Conservation (phyloP, 2,329 filamentous ascomycete species). For the Mariannaea elegans region DNA sequence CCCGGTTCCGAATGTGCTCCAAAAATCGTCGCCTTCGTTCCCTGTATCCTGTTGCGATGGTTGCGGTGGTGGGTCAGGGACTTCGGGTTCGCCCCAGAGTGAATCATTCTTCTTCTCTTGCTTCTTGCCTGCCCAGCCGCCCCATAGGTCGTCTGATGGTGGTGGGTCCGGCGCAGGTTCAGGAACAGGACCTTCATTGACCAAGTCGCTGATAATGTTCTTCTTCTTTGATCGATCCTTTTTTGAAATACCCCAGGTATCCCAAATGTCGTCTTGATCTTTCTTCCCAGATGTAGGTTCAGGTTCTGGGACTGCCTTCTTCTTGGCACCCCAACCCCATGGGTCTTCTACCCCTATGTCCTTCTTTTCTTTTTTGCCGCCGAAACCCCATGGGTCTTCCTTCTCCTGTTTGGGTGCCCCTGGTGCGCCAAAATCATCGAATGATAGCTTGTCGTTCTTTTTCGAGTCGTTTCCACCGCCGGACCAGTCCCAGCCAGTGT, state of each 20-base stretch:
- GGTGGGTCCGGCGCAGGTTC: conserved; percentile 40
- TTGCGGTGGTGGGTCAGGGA: conserved; percentile 33
- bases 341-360: conserved; percentile 40
- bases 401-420: conserved; percentile 46
- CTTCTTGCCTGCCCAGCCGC: conserved; percentile 40
- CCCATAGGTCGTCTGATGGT: conserved; percentile 38
- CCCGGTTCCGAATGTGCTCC: conserved; percentile 32
- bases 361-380: conserved; percentile 52
- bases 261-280: conserved; percentile 45
- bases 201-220: conserved; percentile 37
- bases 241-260: conserved; percentile 43
- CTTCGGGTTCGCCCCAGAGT: conserved; percentile 35
- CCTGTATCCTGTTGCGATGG: conserved; percentile 29
- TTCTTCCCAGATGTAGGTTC: conserved; percentile 37
- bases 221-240: conserved; percentile 46
- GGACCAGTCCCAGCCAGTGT: conserved; percentile 55
- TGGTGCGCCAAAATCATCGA: conserved; percentile 55
- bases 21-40: conserved; percentile 39
- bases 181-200: neutral
- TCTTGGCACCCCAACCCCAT: conserved; percentile 51
- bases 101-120: conserved; percentile 43
- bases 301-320: conserved; percentile 49
- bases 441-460: conserved; percentile 61
- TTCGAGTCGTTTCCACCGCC: conserved; percentile 50
- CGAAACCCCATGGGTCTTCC: conserved; percentile 45